phyloP scores from a whole-genome alignment of 2,329 filamentous ascomycete species.

The Pseudogymnoascus verrucosus region DNA sequence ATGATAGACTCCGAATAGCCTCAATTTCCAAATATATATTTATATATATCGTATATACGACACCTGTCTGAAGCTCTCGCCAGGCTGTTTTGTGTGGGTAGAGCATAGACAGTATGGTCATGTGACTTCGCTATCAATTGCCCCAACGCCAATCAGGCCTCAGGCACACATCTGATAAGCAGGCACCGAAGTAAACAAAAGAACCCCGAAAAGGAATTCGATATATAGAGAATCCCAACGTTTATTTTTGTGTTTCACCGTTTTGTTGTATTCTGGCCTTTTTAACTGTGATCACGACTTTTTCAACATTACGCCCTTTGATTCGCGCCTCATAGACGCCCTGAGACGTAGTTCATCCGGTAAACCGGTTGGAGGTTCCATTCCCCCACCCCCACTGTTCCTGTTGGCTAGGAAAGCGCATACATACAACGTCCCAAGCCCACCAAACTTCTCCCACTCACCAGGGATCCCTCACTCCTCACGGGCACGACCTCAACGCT shows the following conservation, averaged over 20 bases:
- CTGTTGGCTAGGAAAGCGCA: conserved; percentile 7
- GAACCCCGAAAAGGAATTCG: not conserved
- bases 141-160: not conserved
- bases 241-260: not conserved
- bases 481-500: conserved; percentile 6
- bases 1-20: conserved; percentile 8
- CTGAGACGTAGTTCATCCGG: not conserved
- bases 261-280: not conserved
- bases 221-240: conserved; percentile 4
- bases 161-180: conserved; percentile 7
- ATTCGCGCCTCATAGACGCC: not conserved
- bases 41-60: not conserved
- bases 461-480: conserved; percentile 6
- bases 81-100: not conserved
- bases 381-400: conserved; percentile 8
- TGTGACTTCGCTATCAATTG: not conserved
- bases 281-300: not conserved
- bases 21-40: not conserved
- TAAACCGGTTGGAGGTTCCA: conserved; percentile 2
- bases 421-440: conserved; percentile 6
- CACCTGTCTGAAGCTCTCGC: not conserved
- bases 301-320: not conserved
- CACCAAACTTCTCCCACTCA: conserved; percentile 8
- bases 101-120: not conserved
- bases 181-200: conserved; percentile 7